A percentile compares a stretch with the other conserved stretches of the same genome.
Evolutionary conservation across 2,329 filamentous ascomycete species (phyloP).

Genomic region (Byssoonygena ceratinophila): DNA sequence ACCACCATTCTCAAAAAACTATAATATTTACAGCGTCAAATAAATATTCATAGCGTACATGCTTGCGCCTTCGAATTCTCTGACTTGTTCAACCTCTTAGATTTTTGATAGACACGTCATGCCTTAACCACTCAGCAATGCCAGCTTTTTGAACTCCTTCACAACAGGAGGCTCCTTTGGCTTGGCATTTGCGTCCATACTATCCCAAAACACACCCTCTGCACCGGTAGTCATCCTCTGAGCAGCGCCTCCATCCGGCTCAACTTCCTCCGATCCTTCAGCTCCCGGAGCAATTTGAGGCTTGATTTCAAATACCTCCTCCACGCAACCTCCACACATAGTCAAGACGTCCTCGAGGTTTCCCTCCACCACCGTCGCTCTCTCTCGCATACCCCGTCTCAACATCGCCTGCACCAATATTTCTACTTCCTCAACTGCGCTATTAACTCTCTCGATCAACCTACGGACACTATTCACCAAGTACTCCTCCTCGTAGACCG

Average conservation of each 20-base stretch:
- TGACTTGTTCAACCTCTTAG: background rate
- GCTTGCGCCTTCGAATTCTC: background rate
- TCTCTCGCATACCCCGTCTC: conserved; percentile 74
- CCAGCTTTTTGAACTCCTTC: conserved; percentile 37
- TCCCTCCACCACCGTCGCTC: conserved; percentile 65
- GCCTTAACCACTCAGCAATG: conserved; percentile 25
- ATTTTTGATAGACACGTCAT: background rate
- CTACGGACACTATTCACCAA: conserved; percentile 77
- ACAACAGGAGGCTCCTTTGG: conserved; percentile 43
- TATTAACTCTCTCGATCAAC: conserved; percentile 71
- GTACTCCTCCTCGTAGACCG: conserved; percentile 96
- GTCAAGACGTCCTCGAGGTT: conserved; percentile 64
- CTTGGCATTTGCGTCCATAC: conserved; percentile 30
- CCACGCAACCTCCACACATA: conserved; percentile 55
- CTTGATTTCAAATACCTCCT: conserved; percentile 54
- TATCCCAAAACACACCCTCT: conserved; percentile 34
- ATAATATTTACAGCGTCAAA: background rate
- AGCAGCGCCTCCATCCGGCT: conserved; percentile 17
- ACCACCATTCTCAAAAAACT: conserved; percentile 1
- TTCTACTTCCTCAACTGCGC: conserved; percentile 59
- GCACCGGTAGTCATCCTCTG: conserved; percentile 19
- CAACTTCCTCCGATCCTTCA: conserved; percentile 20
- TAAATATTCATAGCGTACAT: background rate
- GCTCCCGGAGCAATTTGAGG: conserved; percentile 20
- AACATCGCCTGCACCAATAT: conserved; percentile 66